Evolutionary conservation across 75 land plant genomes (phyloP).

Genomic region (Adiantum capillusveneris): DNA sequence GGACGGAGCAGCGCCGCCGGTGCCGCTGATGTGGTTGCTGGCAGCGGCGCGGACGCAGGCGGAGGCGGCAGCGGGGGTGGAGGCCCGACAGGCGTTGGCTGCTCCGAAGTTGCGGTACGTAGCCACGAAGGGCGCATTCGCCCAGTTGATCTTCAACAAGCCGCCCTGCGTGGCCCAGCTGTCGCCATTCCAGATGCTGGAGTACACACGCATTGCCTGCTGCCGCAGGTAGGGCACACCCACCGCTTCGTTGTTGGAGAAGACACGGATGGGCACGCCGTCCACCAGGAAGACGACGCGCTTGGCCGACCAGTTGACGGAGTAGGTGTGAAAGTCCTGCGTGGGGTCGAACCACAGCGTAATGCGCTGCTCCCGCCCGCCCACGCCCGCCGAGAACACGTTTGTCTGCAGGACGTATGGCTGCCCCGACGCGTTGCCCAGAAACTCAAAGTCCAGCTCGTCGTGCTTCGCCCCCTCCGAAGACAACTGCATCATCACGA

Average conservation of each 20-base stretch:
- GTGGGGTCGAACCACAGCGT: conserved; percentile 18
- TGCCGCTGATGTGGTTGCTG: too few relatives aligned
- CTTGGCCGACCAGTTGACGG: conserved; percentile 5
- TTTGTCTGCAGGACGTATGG: conserved; percentile 16
- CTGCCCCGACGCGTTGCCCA: conserved; percentile 12
- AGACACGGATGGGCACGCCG: too few relatives aligned
- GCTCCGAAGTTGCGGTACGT: conserved; percentile 7
- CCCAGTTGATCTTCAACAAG: conserved; percentile 14
- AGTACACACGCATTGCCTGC: conserved; percentile 16
- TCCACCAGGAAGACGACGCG: conserved; percentile 7
- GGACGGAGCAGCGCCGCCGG: too few relatives aligned
- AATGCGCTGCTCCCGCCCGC: conserved; percentile 11
- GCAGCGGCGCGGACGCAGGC: too few relatives aligned
- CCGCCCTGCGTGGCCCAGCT: conserved; percentile 25
- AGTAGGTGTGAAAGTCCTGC: conserved; percentile 12
- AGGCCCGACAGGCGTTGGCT: background rate
- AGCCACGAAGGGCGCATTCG: conserved; percentile 22
- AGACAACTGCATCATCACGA: too few relatives aligned
- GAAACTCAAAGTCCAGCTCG: conserved; percentile 19
- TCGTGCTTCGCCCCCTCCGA: conserved; percentile 6
- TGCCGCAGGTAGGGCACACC: conserved; percentile 11
- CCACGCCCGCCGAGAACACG: conserved; percentile 8
- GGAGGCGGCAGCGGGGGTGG: background rate
- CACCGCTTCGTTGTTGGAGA: too few relatives aligned
- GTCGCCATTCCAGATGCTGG: too few relatives aligned